A percentile compares a stretch with the other conserved stretches of the same genome.
Conservation (phyloP, 345 rosid genomes). For the Melaleuca alternifolia region DNA sequence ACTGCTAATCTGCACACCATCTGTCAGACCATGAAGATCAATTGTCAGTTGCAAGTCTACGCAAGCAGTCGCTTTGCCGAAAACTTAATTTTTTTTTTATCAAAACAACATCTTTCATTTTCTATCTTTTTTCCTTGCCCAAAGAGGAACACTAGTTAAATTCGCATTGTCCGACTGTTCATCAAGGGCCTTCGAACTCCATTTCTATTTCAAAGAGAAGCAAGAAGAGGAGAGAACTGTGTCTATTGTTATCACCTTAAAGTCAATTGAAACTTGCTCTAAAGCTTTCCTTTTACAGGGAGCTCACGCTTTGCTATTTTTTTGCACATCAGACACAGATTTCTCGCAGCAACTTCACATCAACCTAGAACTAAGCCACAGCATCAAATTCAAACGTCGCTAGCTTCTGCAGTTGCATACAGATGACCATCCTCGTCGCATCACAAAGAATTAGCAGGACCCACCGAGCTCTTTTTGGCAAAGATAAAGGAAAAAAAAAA, state of each 20-base stretch:
- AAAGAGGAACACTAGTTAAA: not conserved
- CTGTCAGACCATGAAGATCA: constrained; percentile 14
- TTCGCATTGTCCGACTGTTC: not conserved
- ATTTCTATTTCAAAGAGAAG: not conserved
- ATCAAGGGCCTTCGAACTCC: not conserved
- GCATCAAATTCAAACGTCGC: not conserved
- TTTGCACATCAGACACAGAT: not conserved
- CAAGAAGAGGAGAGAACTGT: not conserved
- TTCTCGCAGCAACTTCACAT: not conserved
- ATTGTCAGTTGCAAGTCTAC: not conserved
- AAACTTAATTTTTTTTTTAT: not conserved
- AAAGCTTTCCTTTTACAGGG: not conserved
- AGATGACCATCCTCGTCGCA: not conserved
- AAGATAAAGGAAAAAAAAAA: not conserved
- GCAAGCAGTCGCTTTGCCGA: not conserved
- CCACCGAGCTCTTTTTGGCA: not conserved
- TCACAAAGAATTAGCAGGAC: not conserved
- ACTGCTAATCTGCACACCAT: constrained; percentile 15
- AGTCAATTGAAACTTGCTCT: not conserved
- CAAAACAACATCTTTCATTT: not conserved
- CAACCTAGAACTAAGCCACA: not conserved
- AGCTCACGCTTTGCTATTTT: not conserved
- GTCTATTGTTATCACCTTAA: not conserved
- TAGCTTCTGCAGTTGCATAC: not conserved
- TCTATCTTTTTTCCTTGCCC: not conserved